Evolutionary conservation across 208 protist species (phyloP).

Genomic region (Trypanosoma vivax): DNA sequence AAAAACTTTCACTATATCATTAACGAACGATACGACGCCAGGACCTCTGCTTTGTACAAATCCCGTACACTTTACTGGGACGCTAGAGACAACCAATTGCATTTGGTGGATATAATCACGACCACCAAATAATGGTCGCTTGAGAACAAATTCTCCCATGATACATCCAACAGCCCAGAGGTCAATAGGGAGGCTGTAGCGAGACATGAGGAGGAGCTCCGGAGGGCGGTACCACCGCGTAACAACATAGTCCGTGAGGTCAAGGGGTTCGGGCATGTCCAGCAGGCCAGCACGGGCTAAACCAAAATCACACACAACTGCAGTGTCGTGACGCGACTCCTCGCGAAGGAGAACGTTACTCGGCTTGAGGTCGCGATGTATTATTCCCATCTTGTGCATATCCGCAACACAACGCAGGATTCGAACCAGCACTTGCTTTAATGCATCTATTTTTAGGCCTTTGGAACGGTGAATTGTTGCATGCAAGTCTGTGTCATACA

Average conservation of each 20-base stretch:
- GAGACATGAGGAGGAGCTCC: conserved; percentile 96
- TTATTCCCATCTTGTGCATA: conserved; percentile 94
- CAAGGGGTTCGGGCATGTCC: conserved; percentile 55
- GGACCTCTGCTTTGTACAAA: conserved; percentile 53
- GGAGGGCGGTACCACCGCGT: conserved; percentile 99
- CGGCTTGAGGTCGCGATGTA: conserved; percentile 96
- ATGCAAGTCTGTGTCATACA: conserved; percentile 94
- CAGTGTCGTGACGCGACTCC: conserved; percentile 67
- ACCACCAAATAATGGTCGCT: conserved; percentile 76
- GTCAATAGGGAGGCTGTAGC: conserved; percentile 91
- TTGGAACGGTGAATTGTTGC: conserved; percentile 56
- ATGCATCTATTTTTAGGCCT: conserved; percentile 55
- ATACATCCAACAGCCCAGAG: conserved; percentile 99
- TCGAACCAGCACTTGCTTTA: conserved; percentile 94
- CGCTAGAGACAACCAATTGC: conserved; percentile 76
- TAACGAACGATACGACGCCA: conserved; percentile 45
- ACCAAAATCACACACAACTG: conserved; percentile 93
- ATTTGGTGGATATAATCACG: conserved; percentile 87
- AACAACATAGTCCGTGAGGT: conserved; percentile 96
- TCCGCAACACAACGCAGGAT: conserved; percentile 93
- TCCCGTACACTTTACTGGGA: conserved; percentile 54
- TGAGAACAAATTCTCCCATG: conserved; percentile 95
- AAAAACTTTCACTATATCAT: conserved; percentile 70
- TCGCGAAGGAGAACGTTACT: conserved; percentile 92
- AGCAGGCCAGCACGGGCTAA: conserved; percentile 73